These are phyloP conservation scores for Angomonas ambiguus DNA, from an alignment of 208 protist species.

Conservation along the genomic window DNA sequence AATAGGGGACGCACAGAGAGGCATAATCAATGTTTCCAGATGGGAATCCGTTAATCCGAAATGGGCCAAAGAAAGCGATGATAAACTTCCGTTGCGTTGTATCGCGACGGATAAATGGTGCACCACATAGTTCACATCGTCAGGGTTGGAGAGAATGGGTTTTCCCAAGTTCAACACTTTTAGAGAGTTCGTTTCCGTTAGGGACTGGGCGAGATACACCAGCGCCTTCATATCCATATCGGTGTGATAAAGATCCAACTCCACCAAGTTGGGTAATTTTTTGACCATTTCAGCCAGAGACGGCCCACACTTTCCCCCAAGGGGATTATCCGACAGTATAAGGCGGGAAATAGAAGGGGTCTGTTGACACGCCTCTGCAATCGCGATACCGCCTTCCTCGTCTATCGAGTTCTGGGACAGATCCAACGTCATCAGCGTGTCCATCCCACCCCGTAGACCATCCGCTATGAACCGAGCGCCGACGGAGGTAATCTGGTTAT, in stretches of 20 bases:
- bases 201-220: conserved; percentile 32
- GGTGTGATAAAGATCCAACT: conserved; percentile 52
- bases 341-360: conserved; percentile 30
- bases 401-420: conserved; percentile 59
- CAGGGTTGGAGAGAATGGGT: conserved; percentile 46
- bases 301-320: conserved; percentile 35
- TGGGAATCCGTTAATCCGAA: conserved; percentile 50
- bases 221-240: conserved; percentile 56
- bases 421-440: conserved; percentile 41
- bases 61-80: conserved; percentile 39
- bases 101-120: conserved; percentile 54
- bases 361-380: conserved; percentile 24
- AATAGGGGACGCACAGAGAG: conserved; percentile 43
- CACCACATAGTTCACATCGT: conserved; percentile 64
- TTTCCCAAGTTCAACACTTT: conserved; percentile 54
- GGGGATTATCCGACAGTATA: conserved; percentile 45
- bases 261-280: conserved; percentile 23
- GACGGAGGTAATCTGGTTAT: conserved; percentile 54
- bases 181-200: conserved; percentile 41
- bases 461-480: conserved; percentile 41
- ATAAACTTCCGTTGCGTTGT: conserved; percentile 37
- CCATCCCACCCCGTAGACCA: conserved; percentile 26
- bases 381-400: conserved; percentile 28
- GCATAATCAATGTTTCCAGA: conserved; percentile 36
- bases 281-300: conserved; percentile 34